Evolutionary conservation across 306 rosid genomes (phyloP).

Genomic region (Cicer judaicum): DNA sequence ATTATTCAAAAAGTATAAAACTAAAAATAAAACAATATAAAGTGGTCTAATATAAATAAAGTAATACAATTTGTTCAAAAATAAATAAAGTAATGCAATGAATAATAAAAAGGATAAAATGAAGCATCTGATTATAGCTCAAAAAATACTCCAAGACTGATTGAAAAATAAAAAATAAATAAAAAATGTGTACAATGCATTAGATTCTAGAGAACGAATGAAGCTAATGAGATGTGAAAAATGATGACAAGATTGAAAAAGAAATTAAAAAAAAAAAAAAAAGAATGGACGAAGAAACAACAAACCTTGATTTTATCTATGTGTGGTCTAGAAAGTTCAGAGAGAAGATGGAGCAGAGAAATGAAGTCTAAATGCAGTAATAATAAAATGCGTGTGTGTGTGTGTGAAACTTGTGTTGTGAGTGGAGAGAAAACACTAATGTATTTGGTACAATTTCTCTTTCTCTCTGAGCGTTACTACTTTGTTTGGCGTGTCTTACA

Average conservation of each 20-base stretch:
- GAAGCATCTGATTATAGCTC: slow-evolving; percentile 10
- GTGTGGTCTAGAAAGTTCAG: slow-evolving; percentile 48
- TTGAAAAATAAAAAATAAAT: background rate
- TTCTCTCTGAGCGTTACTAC: slow-evolving; percentile 40
- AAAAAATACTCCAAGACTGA: background rate
- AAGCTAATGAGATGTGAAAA: background rate
- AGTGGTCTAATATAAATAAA: too few species aligned
- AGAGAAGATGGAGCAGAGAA: slow-evolving; percentile 40
- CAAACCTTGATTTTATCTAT: slow-evolving; percentile 51
- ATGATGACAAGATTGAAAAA: background rate
- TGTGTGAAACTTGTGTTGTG: slow-evolving; percentile 53
- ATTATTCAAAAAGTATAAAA: slow-evolving; percentile 1
- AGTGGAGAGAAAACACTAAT: slow-evolving; percentile 46
- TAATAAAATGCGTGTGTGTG: slow-evolving; percentile 37
- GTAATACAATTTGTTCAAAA: too few species aligned
- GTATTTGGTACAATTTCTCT: slow-evolving; percentile 35
- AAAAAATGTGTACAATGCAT: background rate
- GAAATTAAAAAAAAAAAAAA: background rate
- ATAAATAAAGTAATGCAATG: slow-evolving; percentile 23
- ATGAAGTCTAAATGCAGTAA: slow-evolving; percentile 50
- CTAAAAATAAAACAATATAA: background rate
- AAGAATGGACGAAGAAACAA: background rate
- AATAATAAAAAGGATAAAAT: background rate
- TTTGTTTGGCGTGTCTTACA: slow-evolving; percentile 52
- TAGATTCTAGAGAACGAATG: background rate